Conservation (phyloP, 306 rosid species). For the Medicago arabica region DNA sequence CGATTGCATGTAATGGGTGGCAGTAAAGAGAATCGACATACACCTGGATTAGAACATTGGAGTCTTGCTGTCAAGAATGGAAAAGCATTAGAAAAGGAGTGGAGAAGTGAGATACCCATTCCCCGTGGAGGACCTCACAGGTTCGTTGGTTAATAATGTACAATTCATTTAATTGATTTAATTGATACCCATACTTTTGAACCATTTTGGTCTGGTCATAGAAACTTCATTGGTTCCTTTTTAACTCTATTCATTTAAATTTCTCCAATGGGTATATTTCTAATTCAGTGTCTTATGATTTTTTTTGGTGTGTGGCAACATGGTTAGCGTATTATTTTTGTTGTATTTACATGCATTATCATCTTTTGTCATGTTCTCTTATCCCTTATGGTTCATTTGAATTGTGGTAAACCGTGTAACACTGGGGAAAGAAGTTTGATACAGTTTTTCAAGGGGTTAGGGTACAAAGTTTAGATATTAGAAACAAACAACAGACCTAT, state of each 20-base stretch:
- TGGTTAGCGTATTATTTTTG: conserved; percentile 31
- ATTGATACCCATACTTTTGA: conserved; percentile 24
- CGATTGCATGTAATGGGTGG: conserved; percentile 99
- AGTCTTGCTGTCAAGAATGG: conserved; percentile 92
- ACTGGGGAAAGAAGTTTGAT: conserved; percentile 9
- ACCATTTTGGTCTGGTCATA: conserved; percentile 28
- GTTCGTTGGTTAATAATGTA: conserved; percentile 46
- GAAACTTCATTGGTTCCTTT: conserved; percentile 15
- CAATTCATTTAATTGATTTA: conserved; percentile 20
- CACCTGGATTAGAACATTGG: conserved; percentile 95
- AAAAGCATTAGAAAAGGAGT: conserved; percentile 71
- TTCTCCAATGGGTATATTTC: conserved; percentile 13
- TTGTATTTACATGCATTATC: conserved; percentile 11
- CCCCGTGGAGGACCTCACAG: conserved; percentile 99
- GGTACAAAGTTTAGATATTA: conserved; percentile 3
- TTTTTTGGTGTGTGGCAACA: conserved; percentile 20
- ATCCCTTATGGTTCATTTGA: conserved; percentile 10
- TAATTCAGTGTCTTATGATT: conserved; percentile 18
- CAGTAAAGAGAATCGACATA: conserved; percentile 94
- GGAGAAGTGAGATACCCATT: conserved; percentile 85
- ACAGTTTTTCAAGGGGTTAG: conserved; percentile 6
- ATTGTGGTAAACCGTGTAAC: background rate
- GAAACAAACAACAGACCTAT: background rate
- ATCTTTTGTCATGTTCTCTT: conserved; percentile 21
- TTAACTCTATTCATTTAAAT: conserved; percentile 6